These are phyloP conservation scores for Vitrella brassicaformis DNA, from an alignment of 73 alveolate genomes.

Conservation along the genomic window DNA sequence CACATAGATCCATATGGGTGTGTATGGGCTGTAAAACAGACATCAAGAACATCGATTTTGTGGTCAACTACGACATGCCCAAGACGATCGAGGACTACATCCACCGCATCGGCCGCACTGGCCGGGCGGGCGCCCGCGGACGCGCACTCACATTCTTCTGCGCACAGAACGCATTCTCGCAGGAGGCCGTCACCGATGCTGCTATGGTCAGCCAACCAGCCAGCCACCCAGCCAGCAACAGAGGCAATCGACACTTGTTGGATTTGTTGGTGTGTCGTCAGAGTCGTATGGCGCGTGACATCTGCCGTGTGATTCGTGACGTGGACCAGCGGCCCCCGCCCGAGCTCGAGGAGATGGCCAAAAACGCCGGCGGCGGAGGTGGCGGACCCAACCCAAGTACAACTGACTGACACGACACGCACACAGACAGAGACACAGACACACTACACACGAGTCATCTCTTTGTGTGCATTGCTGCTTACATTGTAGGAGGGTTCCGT, in stretches of 20 bases:
- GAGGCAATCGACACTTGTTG: too few relatives aligned
- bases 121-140: constrained; percentile 43
- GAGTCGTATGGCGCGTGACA: neutral
- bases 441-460: too few relatives aligned
- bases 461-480: neutral
- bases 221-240: too few relatives aligned
- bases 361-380: neutral
- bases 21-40: constrained; percentile 13
- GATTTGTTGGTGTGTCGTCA: too few relatives aligned
- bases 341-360: neutral
- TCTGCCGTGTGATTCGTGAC: neutral
- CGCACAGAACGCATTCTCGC: neutral
- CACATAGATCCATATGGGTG: neutral
- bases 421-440: too few relatives aligned
- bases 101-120: constrained; percentile 86
- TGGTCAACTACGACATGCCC: constrained; percentile 81
- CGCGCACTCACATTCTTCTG: neutral
- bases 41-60: constrained; percentile 61
- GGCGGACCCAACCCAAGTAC: neutral
- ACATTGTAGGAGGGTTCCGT: neutral
- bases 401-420: neutral
- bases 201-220: too few relatives aligned
- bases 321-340: neutral
- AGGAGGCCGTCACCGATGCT: too few relatives aligned
- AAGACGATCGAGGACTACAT: constrained; percentile 75